phyloP scores from a whole-genome alignment of 1,139 yeast genomes.

The Yamadazyma spencermartinsiae region DNA sequence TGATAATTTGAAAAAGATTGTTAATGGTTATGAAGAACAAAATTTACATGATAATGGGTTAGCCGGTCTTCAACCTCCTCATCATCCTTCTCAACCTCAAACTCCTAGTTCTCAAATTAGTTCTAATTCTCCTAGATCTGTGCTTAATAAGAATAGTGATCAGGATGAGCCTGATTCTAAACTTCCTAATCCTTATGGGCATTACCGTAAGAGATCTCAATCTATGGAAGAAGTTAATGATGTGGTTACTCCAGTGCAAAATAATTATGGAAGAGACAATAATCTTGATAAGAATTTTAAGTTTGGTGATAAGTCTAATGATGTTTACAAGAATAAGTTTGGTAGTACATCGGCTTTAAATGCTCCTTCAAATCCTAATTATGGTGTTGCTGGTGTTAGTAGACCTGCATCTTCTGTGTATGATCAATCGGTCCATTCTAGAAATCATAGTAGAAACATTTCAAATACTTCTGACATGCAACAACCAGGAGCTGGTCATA shows the following conservation, averaged over 20 bases:
- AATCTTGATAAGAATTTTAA: constrained; percentile 17
- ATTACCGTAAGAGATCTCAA: constrained; percentile 26
- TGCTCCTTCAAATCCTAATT: constrained; percentile 7
- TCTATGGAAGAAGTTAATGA: constrained; percentile 48
- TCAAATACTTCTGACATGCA: constrained; percentile 21
- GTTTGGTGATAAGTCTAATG: constrained; percentile 21
- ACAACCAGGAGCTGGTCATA: constrained; percentile 1
- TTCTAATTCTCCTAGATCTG: constrained; percentile 1
- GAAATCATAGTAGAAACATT: constrained; percentile 28
- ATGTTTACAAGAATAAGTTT: constrained; percentile 7
- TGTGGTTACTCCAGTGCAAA: constrained; percentile 50
- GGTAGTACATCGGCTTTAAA: constrained; percentile 7
- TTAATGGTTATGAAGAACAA: constrained; percentile 9
- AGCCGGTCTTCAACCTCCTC: constrained; percentile 1
- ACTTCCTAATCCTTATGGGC: constrained; percentile 11
- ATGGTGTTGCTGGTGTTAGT: constrained; percentile 9
- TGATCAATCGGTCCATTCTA: constrained; percentile 29
- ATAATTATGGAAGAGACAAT: constrained; percentile 45
- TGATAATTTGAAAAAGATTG: constrained; percentile 55
- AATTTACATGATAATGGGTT: not conserved
- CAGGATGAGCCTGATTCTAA: constrained; percentile 17
- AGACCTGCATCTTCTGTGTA: constrained; percentile 50
- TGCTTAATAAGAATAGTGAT: constrained; percentile 9
- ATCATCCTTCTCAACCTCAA: constrained; percentile 1
- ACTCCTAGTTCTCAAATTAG: not conserved